These are phyloP conservation scores for Amanita phalloides DNA, from an alignment of 768 basidiomycete species.

Conservation along the genomic window DNA sequence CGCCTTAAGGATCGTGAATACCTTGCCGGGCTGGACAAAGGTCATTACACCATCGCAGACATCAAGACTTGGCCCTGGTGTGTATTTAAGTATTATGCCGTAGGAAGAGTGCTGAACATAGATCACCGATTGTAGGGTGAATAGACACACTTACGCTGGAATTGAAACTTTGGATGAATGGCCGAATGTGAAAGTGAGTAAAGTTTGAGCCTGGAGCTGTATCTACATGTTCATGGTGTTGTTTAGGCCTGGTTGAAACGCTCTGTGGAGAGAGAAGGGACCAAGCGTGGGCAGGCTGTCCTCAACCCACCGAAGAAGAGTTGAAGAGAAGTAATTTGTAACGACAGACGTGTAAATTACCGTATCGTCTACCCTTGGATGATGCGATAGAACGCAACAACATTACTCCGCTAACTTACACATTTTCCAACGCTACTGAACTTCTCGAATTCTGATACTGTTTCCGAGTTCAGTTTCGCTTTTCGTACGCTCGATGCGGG, in stretches of 20 bases:
- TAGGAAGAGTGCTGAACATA: not conserved
- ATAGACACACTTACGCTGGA: constrained; percentile 30
- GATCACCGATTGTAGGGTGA: not conserved
- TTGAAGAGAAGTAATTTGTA: not conserved
- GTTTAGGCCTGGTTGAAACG: constrained; percentile 1
- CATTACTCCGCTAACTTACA: too few relatives aligned
- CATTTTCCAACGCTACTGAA: too few relatives aligned
- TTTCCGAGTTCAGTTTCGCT: too few relatives aligned
- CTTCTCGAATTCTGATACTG: too few relatives aligned
- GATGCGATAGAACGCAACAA: too few relatives aligned
- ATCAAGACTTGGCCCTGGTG: constrained; percentile 52
- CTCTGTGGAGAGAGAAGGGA: not conserved
- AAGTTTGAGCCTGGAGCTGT: not conserved
- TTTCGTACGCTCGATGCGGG: too few relatives aligned
- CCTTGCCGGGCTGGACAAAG: constrained; percentile 62
- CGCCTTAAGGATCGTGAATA: constrained; percentile 67
- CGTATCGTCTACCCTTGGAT: too few relatives aligned
- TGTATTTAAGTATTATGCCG: not conserved
- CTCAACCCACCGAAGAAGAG: not conserved
- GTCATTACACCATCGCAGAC: constrained; percentile 64
- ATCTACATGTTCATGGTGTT: not conserved
- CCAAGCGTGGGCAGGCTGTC: not conserved
- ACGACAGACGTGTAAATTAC: not conserved
- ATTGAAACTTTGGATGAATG: constrained; percentile 50
- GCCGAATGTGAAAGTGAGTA: constrained; percentile 39